Conservation (phyloP, 345 rosid genomes). For the Euclidium syriacum region DNA sequence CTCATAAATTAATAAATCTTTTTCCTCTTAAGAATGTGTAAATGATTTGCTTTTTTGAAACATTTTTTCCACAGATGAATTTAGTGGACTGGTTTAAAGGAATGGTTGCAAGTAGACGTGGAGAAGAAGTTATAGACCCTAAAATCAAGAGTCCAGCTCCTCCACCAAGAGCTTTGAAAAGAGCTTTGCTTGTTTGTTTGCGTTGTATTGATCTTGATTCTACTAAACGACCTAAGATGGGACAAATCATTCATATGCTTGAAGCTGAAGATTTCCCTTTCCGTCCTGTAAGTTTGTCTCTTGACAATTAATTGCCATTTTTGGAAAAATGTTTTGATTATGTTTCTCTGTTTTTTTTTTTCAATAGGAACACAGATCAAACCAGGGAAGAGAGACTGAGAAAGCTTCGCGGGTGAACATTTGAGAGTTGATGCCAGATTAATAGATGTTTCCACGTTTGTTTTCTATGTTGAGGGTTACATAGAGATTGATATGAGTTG, state of each 20-base stretch:
- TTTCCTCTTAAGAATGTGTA: not conserved
- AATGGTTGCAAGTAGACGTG: constrained; percentile 83
- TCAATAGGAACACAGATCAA: constrained; percentile 26
- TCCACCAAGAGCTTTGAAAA: constrained; percentile 65
- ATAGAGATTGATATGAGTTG: not conserved
- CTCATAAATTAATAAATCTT: not conserved
- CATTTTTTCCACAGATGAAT: constrained; percentile 62
- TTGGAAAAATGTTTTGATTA: not conserved
- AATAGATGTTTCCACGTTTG: constrained; percentile 15
- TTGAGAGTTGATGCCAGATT: constrained; percentile 16
- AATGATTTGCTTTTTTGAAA: not conserved
- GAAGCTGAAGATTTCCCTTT: constrained; percentile 88
- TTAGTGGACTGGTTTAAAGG: constrained; percentile 97
- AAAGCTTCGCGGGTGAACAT: constrained; percentile 12
- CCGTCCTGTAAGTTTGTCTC: constrained; percentile 82
- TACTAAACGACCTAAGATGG: constrained; percentile 89
- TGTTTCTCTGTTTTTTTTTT: not conserved
- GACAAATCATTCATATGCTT: constrained; percentile 96
- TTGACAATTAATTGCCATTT: not conserved
- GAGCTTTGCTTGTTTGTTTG: constrained; percentile 75
- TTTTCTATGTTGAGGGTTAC: constrained; percentile 7
- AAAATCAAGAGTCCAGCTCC: constrained; percentile 55
- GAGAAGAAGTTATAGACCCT: constrained; percentile 82
- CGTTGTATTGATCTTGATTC: constrained; percentile 93
- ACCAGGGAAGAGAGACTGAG: constrained; percentile 17